A percentile compares a stretch with the other conserved stretches of the same genome.
These are phyloP conservation scores for Paramecium biaurelia DNA, from an alignment of 73 alveolate genomes.

Conservation along the genomic window DNA sequence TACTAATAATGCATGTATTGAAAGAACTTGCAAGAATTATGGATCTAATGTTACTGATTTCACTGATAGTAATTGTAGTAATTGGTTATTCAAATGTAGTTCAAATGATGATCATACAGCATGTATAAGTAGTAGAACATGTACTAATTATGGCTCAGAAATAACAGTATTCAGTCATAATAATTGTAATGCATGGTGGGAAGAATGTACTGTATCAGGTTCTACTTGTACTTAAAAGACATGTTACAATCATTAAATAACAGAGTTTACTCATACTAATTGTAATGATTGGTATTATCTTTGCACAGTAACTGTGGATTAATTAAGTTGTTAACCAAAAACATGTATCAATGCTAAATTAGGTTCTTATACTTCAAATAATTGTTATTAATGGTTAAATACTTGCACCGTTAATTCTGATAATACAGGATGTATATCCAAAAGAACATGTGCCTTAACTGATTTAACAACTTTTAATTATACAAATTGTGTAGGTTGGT, in stretches of 20 bases:
- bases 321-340: constrained; percentile 14
- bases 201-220: constrained; percentile 1
- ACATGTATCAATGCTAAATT: constrained; percentile 10
- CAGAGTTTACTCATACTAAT: background rate
- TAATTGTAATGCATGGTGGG: constrained; percentile 32
- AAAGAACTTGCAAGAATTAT: constrained; percentile 2
- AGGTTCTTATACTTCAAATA: background rate
- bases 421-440: background rate
- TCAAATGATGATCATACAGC: constrained; percentile 14
- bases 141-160: background rate
- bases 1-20: background rate
- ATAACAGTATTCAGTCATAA: background rate
- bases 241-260: constrained; percentile 13
- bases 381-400: background rate
- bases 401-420: constrained; percentile 20
- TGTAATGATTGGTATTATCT: constrained; percentile 15
- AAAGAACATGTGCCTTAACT: background rate
- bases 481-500: background rate
- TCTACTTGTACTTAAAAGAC: background rate
- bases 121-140: background rate
- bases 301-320: background rate
- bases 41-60: background rate
- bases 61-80: background rate
- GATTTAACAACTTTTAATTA: background rate
- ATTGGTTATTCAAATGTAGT: background rate